Evolutionary conservation across 192 early-diverging fungal species (phyloP), one percentile per base, ranked within the genome.

Genomic region (Coemansia sp.): DNA sequence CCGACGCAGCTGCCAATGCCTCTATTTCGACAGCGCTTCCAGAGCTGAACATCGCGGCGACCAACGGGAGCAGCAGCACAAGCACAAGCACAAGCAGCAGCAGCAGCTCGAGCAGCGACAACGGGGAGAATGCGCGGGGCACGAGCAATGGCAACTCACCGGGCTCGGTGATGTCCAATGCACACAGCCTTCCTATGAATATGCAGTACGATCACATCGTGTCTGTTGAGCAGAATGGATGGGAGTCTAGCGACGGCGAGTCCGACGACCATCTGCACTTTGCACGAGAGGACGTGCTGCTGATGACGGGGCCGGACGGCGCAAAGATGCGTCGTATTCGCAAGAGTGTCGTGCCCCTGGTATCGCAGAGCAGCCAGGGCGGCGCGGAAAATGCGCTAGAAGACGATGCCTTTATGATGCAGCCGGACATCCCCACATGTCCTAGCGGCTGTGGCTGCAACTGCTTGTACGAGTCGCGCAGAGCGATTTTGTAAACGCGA

Each of bases 391-490:
- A 34, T 13, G 9, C 7, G 16, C 3, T 14, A 0, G 34, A 19
- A 34, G 55, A 57, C n/a, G n/a, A n/a, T 36, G 73, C 60, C 1
- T 34, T 61, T 10, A 18, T 22, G 0, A 23, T 62, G 63, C 68
- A 58, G 25, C 4, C 52, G 16, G 66, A 62, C n/a, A 60, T 67
- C 4, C 78, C 78, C 2, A 81, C 78, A 10, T 81, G 78, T 32
- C 72, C 78, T 0, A 61, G 65, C 0, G 78, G 78, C 1, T 81
- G 78, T 30, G 78, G 68, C 6, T 81, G 78, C 61, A 75, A 69
- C 50, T 81, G 78, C 28, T 29, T 81, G 39, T 66, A 62, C 52
- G 69, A 75, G 28, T 69, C 69, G 22, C 58, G 64, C 4, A 20
- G 53, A 14, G 61, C 68, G 5, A 65, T 72, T 19, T 52, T 63